Evolutionary conservation across 2,329 filamentous ascomycete species (phyloP).

Genomic region (Septoria petroselini): DNA sequence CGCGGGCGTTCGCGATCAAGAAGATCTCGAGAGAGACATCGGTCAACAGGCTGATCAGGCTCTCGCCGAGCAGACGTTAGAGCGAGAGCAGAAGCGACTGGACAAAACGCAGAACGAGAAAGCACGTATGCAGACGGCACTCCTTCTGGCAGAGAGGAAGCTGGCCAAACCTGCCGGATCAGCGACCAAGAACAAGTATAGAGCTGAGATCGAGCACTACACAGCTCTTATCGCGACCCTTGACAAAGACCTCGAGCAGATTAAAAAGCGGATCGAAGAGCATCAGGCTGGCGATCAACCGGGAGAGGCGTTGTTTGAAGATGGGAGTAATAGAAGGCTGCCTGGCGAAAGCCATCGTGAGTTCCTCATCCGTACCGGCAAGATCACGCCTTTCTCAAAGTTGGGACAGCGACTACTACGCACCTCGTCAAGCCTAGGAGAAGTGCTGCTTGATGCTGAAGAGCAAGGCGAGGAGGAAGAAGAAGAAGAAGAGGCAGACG

Average conservation of each 20-base stretch:
- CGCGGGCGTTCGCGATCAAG: conserved; percentile 68
- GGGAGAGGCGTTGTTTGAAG: conserved; percentile 42
- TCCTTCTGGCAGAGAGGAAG: conserved; percentile 58
- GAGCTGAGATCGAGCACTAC: conserved; percentile 64
- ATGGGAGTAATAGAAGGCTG: conserved; percentile 57
- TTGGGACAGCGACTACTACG: conserved; percentile 64
- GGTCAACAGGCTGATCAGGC: conserved; percentile 61
- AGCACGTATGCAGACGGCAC: conserved; percentile 62
- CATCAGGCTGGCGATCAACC: conserved; percentile 45
- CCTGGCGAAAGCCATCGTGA: conserved; percentile 82
- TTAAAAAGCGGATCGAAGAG: conserved; percentile 74
- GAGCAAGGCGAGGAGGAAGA: conserved; percentile 59
- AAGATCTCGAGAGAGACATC: conserved; percentile 87
- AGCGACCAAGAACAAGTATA: conserved; percentile 56
- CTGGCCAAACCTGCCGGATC: conserved; percentile 55
- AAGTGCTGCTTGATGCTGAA: conserved; percentile 78
- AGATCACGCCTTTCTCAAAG: conserved; percentile 92
- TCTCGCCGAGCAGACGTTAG: conserved; percentile 60
- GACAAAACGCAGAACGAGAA: conserved; percentile 55
- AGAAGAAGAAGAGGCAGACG: conserved; percentile 34
- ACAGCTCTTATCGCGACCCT: conserved; percentile 63
- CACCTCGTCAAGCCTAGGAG: conserved; percentile 66
- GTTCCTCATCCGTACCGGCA: conserved; percentile 90
- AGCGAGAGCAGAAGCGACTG: conserved; percentile 61
- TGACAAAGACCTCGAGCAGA: conserved; percentile 72